phyloP scores from a whole-genome alignment of 371 early-diverging fungal genomes.

The Apophysomyces elegans region DNA sequence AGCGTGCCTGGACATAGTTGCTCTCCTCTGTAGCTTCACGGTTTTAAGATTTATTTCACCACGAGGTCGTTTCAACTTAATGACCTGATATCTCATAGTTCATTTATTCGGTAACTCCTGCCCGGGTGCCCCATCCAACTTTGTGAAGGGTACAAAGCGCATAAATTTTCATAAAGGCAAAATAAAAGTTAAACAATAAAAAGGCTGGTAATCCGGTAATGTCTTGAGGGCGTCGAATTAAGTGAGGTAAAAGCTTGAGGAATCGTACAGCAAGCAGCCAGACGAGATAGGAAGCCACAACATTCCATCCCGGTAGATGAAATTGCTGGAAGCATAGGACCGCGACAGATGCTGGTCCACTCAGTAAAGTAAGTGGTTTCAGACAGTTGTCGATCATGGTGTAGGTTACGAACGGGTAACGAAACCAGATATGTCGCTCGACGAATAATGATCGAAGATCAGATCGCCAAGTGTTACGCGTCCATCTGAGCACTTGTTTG shows the following conservation, averaged over 20 bases:
- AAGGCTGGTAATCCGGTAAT: conserved; percentile 68
- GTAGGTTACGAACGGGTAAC: conserved; percentile 76
- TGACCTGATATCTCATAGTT: background rate
- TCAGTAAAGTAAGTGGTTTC: conserved; percentile 74
- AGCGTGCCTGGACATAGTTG: too few species aligned
- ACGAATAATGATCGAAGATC: conserved; percentile 69
- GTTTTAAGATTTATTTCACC: too few species aligned
- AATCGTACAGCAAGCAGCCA: conserved; percentile 74
- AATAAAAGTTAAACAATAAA: conserved; percentile 73
- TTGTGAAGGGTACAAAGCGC: conserved; percentile 73
- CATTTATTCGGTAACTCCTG: conserved; percentile 6
- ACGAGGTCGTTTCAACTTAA: too few species aligned
- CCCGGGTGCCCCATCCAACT: conserved; percentile 77
- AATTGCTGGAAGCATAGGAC: conserved; percentile 37
- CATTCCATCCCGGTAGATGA: conserved; percentile 59
- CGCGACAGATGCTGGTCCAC: conserved; percentile 69
- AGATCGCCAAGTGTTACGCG: conserved; percentile 79
- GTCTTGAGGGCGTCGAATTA: conserved; percentile 69
- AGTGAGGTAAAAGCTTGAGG: conserved; percentile 73
- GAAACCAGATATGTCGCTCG: conserved; percentile 67
- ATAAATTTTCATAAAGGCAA: conserved; percentile 75
- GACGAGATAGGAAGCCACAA: conserved; percentile 62
- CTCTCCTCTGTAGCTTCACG: too few species aligned
- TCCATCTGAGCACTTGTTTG: conserved; percentile 76
- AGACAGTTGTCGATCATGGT: conserved; percentile 80